Evolutionary conservation across 202 grass and related monocot genomes (phyloP).

Genomic region (Saccharum hybrid): DNA sequence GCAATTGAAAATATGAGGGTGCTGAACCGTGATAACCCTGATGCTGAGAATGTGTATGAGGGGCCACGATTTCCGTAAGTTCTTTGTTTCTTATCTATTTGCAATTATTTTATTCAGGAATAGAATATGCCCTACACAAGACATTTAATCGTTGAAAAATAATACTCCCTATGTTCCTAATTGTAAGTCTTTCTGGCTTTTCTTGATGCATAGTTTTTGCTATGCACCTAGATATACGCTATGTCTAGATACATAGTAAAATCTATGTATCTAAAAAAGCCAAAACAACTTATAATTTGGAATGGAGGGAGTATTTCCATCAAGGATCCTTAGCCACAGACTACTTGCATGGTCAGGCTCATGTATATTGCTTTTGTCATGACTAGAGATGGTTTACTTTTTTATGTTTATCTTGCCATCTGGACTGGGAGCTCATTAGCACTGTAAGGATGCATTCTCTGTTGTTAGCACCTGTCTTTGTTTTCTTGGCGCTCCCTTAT

Average conservation of each 20-base stretch:
- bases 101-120: slow-evolving; percentile 3
- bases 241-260: not conserved
- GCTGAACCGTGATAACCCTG: slow-evolving; percentile 53
- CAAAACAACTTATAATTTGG: not conserved
- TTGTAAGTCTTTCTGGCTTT: not conserved
- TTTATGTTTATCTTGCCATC: not conserved
- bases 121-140: not conserved
- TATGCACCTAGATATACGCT: not conserved
- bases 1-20: slow-evolving; percentile 75
- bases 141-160: not conserved
- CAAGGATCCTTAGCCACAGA: not conserved
- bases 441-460: slow-evolving; percentile 22
- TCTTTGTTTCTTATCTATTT: slow-evolving; percentile 33
- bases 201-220: not conserved
- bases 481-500: not conserved
- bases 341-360: not conserved
- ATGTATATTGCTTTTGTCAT: not conserved
- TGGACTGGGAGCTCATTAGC: not conserved
- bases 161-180: not conserved
- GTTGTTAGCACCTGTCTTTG: not conserved
- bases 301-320: not conserved
- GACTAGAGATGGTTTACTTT: slow-evolving; percentile 9
- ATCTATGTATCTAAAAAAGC: not conserved
- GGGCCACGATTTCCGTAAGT: slow-evolving; percentile 94
- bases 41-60: slow-evolving; percentile 62